Evolutionary conservation across 768 basidiomycete species (phyloP).

Genomic region (Megacollybia marginata): DNA sequence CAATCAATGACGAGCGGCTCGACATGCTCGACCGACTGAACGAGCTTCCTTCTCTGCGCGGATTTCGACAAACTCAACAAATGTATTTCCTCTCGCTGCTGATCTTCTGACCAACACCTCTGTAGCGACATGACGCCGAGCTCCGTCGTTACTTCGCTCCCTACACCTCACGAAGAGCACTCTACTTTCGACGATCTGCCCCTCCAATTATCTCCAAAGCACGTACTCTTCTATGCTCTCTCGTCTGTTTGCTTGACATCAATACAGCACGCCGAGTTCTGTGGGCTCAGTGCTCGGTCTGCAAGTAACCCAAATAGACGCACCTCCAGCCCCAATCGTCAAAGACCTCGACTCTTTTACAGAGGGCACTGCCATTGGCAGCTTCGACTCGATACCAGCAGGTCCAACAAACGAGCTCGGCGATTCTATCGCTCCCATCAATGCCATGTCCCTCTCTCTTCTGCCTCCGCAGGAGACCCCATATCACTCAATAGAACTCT

Average conservation of each 20-base stretch:
- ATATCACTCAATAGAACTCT: conserved; percentile 28
- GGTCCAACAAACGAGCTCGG: conserved; percentile 27
- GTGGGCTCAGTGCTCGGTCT: background rate
- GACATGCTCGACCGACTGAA: conserved; percentile 13
- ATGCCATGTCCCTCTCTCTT: conserved; percentile 22
- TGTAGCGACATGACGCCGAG: conserved; percentile 24
- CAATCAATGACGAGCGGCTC: background rate
- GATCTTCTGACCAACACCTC: conserved; percentile 4
- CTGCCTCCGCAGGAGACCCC: conserved; percentile 19
- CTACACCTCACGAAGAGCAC: conserved; percentile 16
- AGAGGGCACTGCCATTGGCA: conserved; percentile 47
- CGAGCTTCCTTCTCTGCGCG: conserved; percentile 10
- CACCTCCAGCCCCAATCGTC: conserved; percentile 35
- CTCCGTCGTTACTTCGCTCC: conserved; percentile 24
- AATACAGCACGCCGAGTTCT: background rate
- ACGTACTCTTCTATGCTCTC: background rate
- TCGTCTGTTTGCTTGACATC: background rate
- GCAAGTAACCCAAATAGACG: conserved; percentile 8
- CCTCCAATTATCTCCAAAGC: conserved; percentile 8
- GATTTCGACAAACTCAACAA: conserved; percentile 15
- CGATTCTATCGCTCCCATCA: conserved; percentile 25
- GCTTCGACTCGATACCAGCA: conserved; percentile 39
- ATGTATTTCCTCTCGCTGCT: conserved; percentile 7
- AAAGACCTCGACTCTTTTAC: conserved; percentile 56
- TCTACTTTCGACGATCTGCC: background rate